Percentiles rank a stretch among this genome's conserved stretches.
Evolutionary conservation across 2,329 filamentous ascomycete species (phyloP).

Genomic region (Aspergillus candidus): DNA sequence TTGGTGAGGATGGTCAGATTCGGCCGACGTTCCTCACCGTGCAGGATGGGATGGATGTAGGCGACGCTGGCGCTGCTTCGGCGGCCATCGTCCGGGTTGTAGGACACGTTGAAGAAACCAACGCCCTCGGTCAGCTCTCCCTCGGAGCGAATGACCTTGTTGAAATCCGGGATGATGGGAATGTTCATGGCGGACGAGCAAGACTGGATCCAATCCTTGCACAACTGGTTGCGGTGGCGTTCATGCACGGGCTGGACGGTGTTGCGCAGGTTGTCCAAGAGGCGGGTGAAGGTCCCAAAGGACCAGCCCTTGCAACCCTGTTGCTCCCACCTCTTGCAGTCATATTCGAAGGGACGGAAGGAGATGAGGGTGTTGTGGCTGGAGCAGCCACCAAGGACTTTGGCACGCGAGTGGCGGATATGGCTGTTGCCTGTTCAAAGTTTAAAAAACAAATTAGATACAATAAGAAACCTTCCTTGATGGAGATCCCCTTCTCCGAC

Average conservation of each 20-base stretch:
- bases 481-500: background rate
- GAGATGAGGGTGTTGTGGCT: constrained; percentile 93
- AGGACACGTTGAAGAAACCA: constrained; percentile 85
- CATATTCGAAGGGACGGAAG: constrained; percentile 85
- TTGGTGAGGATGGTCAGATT: constrained; percentile 85
- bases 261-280: constrained; percentile 79
- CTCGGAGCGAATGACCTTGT: constrained; percentile 68
- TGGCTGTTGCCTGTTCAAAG: constrained; percentile 65
- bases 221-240: constrained; percentile 82
- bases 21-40: constrained; percentile 71
- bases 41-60: constrained; percentile 86
- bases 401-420: constrained; percentile 86
- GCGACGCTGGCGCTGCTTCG: constrained; percentile 83
- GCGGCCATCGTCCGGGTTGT: constrained; percentile 81
- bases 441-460: background rate
- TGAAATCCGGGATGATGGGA: constrained; percentile 79
- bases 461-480: background rate
- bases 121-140: constrained; percentile 70
- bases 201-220: constrained; percentile 80
- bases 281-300: constrained; percentile 75
- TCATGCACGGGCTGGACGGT: constrained; percentile 84
- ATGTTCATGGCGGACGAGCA: constrained; percentile 75
- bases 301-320: constrained; percentile 79
- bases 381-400: constrained; percentile 87
- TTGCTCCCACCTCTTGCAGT: constrained; percentile 76